Evolutionary conservation across 1,139 yeast species (phyloP).

Genomic region (Ogataea hybrid): DNA sequence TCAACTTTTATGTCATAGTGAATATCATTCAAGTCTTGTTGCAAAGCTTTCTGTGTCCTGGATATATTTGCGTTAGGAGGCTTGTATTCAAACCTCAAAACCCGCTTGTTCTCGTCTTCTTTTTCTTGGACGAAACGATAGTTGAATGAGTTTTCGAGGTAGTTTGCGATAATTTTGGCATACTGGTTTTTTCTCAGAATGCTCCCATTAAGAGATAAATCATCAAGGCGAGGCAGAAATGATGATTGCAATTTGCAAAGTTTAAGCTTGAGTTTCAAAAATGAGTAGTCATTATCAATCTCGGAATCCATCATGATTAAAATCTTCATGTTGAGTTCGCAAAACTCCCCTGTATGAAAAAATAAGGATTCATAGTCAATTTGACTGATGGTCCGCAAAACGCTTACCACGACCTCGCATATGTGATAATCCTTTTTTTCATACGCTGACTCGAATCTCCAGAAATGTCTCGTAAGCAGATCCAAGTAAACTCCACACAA

Average conservation of each 20-base stretch:
- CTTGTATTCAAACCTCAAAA: slow-evolving; percentile 15
- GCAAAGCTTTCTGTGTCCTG: slow-evolving; percentile 6
- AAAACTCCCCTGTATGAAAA: slow-evolving; percentile 24
- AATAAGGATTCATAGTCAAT: slow-evolving; percentile 27
- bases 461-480: slow-evolving; percentile 19
- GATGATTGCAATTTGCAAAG: slow-evolving; percentile 45
- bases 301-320: slow-evolving; percentile 25
- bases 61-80: slow-evolving; percentile 1
- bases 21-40: slow-evolving; percentile 35
- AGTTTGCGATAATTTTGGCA: slow-evolving; percentile 58
- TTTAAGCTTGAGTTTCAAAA: slow-evolving; percentile 45
- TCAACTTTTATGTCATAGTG: slow-evolving; percentile 67
- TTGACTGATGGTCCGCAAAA: slow-evolving; percentile 27
- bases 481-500: slow-evolving; percentile 26
- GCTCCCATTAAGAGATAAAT: slow-evolving; percentile 52
- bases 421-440: slow-evolving; percentile 23
- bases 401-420: slow-evolving; percentile 29
- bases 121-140: slow-evolving; percentile 17
- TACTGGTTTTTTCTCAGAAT: slow-evolving; percentile 56
- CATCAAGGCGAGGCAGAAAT: slow-evolving; percentile 39
- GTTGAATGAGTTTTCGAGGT: slow-evolving; percentile 62
- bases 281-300: slow-evolving; percentile 35
- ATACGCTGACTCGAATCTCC: slow-evolving; percentile 25
- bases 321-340: slow-evolving; percentile 26
- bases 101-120: slow-evolving; percentile 9